Percentiles rank a stretch among this genome's conserved stretches.
Conservation (phyloP, 306 rosid genomes). For the Glycyrrhiza uralensis region DNA sequence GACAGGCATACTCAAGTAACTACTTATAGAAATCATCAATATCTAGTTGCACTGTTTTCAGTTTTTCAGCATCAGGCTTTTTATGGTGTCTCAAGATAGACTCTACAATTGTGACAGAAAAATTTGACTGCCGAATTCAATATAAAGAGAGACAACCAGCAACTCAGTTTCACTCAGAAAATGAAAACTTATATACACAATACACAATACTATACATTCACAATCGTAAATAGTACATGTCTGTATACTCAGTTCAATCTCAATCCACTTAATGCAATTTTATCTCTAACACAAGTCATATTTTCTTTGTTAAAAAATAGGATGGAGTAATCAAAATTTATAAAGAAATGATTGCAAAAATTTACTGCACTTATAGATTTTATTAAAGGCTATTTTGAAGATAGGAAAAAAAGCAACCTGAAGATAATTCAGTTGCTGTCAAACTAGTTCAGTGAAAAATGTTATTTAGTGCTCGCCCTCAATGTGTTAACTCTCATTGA, state of each 20-base stretch:
- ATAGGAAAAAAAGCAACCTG: not conserved
- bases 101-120: not conserved
- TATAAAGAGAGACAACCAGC: not conserved
- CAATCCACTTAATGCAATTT: not conserved
- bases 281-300: not conserved
- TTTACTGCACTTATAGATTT: not conserved
- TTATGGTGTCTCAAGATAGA: not conserved
- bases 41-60: not conserved
- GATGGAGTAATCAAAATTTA: not conserved
- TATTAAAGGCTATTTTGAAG: not conserved
- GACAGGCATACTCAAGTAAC: not conserved
- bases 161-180: not conserved
- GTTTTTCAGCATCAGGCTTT: no score
- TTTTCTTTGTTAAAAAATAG: not conserved
- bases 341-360: not conserved
- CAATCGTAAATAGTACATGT: not conserved
- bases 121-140: not conserved
- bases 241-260: not conserved
- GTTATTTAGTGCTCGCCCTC: not conserved
- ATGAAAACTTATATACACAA: not conserved
- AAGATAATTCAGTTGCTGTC: not conserved
- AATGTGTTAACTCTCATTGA: not conserved
- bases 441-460: not conserved
- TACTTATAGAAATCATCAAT: no score
- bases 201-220: not conserved